These are phyloP conservation scores for Mallotus nudiflorus DNA, from an alignment of 345 rosid species.

Conservation along the genomic window DNA sequence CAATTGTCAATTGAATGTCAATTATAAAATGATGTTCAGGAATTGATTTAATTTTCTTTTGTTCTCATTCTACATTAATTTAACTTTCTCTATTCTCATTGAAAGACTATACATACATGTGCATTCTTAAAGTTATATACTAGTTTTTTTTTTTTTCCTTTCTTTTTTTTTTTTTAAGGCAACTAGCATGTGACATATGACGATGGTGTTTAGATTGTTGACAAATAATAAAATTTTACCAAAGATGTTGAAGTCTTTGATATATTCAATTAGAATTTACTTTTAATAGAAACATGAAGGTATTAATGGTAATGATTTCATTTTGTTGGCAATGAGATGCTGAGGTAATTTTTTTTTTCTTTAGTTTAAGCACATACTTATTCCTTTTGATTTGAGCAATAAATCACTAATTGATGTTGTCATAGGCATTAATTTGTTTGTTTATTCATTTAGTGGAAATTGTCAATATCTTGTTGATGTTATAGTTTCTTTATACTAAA, in stretches of 20 bases:
- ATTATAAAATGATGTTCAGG: no score
- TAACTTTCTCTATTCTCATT: no score
- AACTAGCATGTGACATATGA: not conserved
- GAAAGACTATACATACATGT: no score
- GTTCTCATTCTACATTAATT: no score
- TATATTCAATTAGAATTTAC: not conserved
- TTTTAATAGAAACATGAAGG: not conserved
- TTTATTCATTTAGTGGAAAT: constrained; percentile 3
- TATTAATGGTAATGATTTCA: not conserved
- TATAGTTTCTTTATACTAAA: constrained; percentile 4
- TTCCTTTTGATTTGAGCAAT: not conserved
- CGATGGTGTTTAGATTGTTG: not conserved
- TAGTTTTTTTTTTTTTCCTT: no score
- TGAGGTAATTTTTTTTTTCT: no score
- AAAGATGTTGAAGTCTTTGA: not conserved
- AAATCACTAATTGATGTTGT: not conserved
- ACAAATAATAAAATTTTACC: not conserved
- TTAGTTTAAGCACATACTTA: not conserved
- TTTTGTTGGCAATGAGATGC: not conserved
- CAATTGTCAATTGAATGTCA: no score
- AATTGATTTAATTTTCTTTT: no score
- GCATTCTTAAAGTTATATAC: no score
- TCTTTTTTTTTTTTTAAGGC: no score
- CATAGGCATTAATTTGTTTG: not conserved
- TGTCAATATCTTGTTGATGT: not conserved